Evolutionary conservation across 768 basidiomycete species (phyloP), one percentile per base, ranked within the genome.

Genomic region (Crepidotus variabilis): DNA sequence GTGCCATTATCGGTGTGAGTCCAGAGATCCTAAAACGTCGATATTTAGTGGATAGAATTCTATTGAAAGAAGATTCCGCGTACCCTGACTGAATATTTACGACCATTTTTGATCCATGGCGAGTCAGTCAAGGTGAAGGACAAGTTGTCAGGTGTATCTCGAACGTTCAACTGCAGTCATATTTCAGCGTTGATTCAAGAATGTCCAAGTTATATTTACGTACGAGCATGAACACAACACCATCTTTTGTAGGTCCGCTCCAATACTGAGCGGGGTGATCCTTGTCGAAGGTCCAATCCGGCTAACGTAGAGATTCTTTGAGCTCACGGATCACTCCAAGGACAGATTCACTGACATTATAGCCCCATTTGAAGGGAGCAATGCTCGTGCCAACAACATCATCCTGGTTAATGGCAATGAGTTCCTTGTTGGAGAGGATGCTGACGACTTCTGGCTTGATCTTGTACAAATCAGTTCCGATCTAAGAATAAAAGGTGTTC

Each of bases 331-430:
- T n/a, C n/a, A n/a, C n/a, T n/a, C n/a, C 21, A 36, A 50, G n/a
- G 8, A 28, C 28, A 28, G 28, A 28, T 28, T 21, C 2, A 66
- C 83, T 54, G 57, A 87, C 86, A 60, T 86, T 85, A 57, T 84
- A 66, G 2, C 86, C 86, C 86, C 86, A 87, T 61, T 83, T 72
- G 74, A 87, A 87, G 9, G 86, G 86, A 28, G 83, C 78, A 39
- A 87, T 72, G 14, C 79, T 78, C 13, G 79, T 80, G 6, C 85
- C 86, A 24, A 82, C 74, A 1, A 82, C 82, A 0, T 81, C 75
- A 62, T 88, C 86, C 66, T 87, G 86, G 65, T 86, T 84, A 59
- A 87, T 86, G 20, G 83, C 85, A 23, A 88, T 79, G 50, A 88
- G 79, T 67, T 88, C 86, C 21, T 59, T 67, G 66, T 87, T 88